Evolutionary conservation across 345 rosid genomes (phyloP), one percentile per base, ranked within the genome.

Genomic region (Crucihimalaya himalaica): DNA sequence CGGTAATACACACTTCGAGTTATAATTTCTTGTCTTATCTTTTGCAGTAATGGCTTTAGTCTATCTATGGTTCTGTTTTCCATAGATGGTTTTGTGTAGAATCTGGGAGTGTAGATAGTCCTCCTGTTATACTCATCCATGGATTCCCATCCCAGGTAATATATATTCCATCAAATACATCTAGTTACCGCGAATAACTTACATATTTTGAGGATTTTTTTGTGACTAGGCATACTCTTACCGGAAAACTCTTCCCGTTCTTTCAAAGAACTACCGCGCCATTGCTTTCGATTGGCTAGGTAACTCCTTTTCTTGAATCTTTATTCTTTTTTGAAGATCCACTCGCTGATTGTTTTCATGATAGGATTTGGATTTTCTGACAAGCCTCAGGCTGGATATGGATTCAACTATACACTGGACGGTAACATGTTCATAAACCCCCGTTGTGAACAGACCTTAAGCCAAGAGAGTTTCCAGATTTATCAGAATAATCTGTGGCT

Each of bases 281-380:
- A 79, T 89, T 75, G 97, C 98, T 74, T 89, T 93, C 18, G 98
- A 93, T 64, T 93, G 98, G 98, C 78, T 88, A 68, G 94, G 97
- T 88, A 78, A 80, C 64, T 61, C 35, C 59, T 43, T 11, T 16
- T 4, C 20, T 5, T 58, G 13, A n/a, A 48, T 0, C 0, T 2
- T n/a, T 45, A n/a, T n/a, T 14, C 54, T 8, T 4, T 46, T 28
- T 5, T 11, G 3, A 11, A 16, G 39, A 29, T 16, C 11, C 20
- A 7, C 10, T 45, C 10, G n/a, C 27, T 64, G 42, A 46, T 66
- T 61, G 13, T 35, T 35, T 8, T n/a, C 34, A 40, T 34, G 20
- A 23, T 83, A 91, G 98, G 98, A 60, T 94, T 94, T 75, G 97
- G 96, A 23, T 94, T 94, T 82, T 94, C 98, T n/a, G 96, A 94